These are phyloP conservation scores for Nigrospora sphaerica DNA, from an alignment of 2,329 filamentous ascomycete genomes.

Conservation along the genomic window DNA sequence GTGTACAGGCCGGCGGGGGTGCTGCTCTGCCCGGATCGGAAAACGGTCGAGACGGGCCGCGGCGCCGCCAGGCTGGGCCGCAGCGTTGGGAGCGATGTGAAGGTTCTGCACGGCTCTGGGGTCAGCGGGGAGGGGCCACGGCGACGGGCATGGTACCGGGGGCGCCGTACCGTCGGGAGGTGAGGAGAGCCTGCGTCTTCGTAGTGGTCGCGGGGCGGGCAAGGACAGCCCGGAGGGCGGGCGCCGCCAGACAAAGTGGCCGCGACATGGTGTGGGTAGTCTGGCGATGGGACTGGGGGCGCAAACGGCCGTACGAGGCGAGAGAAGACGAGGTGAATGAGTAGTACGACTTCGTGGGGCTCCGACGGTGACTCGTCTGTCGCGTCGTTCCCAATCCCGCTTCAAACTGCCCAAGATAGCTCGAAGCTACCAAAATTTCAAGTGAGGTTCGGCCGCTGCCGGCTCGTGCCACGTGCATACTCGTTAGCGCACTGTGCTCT, in stretches of 20 bases:
- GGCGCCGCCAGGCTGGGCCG: conserved; percentile 36
- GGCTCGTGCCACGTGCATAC: no score
- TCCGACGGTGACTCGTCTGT: no score
- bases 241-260: not conserved
- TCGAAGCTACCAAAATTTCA: no score
- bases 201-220: not conserved
- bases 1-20: conserved; percentile 12
- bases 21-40: conserved; percentile 17
- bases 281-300: no score
- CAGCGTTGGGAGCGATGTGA: conserved; percentile 41
- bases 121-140: not conserved
- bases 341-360: no score
- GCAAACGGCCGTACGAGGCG: no score
- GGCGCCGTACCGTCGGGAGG: not conserved
- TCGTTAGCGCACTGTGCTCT: no score
- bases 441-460: no score
- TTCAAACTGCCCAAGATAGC: no score
- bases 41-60: conserved; percentile 13
- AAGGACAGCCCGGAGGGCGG: conserved; percentile 1
- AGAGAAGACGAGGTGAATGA: no score
- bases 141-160: not conserved
- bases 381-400: no score
- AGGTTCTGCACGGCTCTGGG: conserved; percentile 26
- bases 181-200: not conserved
- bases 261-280: no score